phyloP scores from a whole-genome alignment of 768 basidiomycete genomes.

The Trametes villosa region DNA sequence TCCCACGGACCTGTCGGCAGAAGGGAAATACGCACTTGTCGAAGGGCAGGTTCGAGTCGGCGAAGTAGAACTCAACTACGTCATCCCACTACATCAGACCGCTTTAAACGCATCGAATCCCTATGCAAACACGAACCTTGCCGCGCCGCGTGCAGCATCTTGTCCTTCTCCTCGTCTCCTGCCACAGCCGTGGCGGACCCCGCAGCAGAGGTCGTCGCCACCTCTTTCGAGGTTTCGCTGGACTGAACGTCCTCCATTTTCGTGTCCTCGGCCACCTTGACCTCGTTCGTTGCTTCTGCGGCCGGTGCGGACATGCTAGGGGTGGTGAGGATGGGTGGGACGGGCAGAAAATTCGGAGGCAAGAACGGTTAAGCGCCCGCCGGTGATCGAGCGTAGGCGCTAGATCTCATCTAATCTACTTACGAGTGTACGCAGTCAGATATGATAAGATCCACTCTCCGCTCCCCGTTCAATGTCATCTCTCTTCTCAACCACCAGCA shows the following conservation, averaged over 20 bases:
- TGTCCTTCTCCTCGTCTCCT: slow-evolving; percentile 41
- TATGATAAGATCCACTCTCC: no score
- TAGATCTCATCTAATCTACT: slow-evolving; percentile 15
- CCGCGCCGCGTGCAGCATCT: slow-evolving; percentile 52
- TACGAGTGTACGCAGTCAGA: no score
- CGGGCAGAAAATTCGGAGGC: slow-evolving; percentile 10
- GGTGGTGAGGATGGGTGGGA: neutral
- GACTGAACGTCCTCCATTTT: slow-evolving; percentile 10
- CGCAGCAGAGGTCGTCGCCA: no score
- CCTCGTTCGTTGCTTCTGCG: neutral
- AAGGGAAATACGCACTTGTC: slow-evolving; percentile 58
- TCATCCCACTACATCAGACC: neutral
- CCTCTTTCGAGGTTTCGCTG: neutral
- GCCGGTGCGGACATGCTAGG: slow-evolving; percentile 10
- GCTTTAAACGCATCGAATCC: no score
- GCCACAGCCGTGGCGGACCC: neutral
- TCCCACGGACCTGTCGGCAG: neutral
- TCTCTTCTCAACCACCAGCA: neutral
- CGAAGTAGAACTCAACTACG: slow-evolving; percentile 95
- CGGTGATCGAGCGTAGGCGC: slow-evolving; percentile 11
- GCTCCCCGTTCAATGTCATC: no score
- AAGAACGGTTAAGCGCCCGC: slow-evolving; percentile 1
- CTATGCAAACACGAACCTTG: slow-evolving; percentile 49
- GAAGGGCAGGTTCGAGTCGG: slow-evolving; percentile 92
- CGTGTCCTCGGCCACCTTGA: slow-evolving; percentile 2